Evolutionary conservation across 352 stramenopile genomes (phyloP).

Genomic region (Globisporangium alternatum): DNA sequence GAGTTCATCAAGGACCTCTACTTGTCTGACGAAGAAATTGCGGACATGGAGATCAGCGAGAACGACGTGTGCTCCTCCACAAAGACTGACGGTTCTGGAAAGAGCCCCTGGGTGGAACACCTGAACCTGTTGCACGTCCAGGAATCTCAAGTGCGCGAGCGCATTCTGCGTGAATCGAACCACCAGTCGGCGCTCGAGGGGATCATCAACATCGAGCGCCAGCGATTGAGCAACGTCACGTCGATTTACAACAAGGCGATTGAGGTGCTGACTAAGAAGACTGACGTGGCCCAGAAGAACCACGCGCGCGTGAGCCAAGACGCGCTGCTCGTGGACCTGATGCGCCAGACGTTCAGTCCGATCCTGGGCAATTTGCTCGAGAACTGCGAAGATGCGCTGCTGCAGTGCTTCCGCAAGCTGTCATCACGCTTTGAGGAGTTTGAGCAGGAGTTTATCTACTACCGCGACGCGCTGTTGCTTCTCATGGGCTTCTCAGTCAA

Average conservation of each 20-base stretch:
- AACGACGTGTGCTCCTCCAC: constrained; percentile 54
- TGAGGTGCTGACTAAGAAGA: constrained; percentile 44
- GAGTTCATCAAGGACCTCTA: constrained; percentile 59
- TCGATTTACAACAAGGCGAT: constrained; percentile 61
- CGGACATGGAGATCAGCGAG: constrained; percentile 61
- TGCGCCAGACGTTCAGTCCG: constrained; percentile 66
- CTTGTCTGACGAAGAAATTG: constrained; percentile 54
- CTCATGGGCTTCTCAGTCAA: constrained; percentile 27
- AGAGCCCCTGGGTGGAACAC: constrained; percentile 48
- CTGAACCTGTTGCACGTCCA: constrained; percentile 50
- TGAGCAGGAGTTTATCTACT: constrained; percentile 77
- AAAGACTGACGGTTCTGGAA: constrained; percentile 16
- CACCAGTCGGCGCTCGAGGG: constrained; percentile 57
- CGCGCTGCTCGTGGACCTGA: constrained; percentile 55
- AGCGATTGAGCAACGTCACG: constrained; percentile 53
- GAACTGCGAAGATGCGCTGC: constrained; percentile 67
- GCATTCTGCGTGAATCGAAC: constrained; percentile 52
- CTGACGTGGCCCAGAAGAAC: constrained; percentile 41
- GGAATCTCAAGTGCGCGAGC: constrained; percentile 49
- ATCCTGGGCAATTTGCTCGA: constrained; percentile 61
- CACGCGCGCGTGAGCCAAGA: constrained; percentile 61
- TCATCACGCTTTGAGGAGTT: constrained; percentile 70
- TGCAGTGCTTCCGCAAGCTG: constrained; percentile 63
- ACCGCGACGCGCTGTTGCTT: constrained; percentile 51
- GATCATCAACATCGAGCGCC: constrained; percentile 73